Base-by-base conservation (phyloP, 2,329 filamentous ascomycete species). In the Chrysoporthe deuterocubensis region DNA sequence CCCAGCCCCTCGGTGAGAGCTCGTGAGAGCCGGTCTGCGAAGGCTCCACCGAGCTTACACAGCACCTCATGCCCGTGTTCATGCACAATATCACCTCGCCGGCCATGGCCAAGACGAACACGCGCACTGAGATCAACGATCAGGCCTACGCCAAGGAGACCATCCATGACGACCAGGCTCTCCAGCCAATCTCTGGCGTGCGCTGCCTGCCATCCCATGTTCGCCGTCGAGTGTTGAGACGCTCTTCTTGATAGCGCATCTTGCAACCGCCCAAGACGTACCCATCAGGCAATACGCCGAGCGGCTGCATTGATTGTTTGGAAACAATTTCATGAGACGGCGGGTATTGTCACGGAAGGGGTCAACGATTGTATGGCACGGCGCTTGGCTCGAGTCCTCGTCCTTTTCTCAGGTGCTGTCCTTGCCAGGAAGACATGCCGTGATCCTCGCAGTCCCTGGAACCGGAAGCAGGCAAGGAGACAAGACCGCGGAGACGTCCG, bases 211-310 rank as follows among this genome's bases (percentile, higher is more conserved):
- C 60, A n/a, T 67, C 48, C 26, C 26, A 18, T 62, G 40, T 21
- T 48, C 34, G 3, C 46, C 42, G n/a, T 61, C 32, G 40, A 61
- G 16, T 50, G 21, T 43, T 40, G 52, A 66, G 50, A 68, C 42
- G 54, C 60, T n/a, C 21, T 16, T 8, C 40, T 32, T 44, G 32
- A 61, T 50, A 65, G 58, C 37, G 60, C 58, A 56, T 21, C 40
- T 62, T 43, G 57, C 62, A 67, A 56, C 65, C 65, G 65, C 68
- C 58, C 50, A 46, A n/a, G 37, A 21, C 59, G 46, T 50, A 52
- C 56, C 48, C 60, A 62, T 34, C 50, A 54, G 44, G 62, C 37
- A 46, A 44, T 52, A 52, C 14, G 26, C 2, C 57, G 21, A 40
- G 61, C 65, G 32, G 43, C 26, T 61, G 57, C 68, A 50, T 59